Percentiles rank a stretch among this genome's conserved stretches.
Conservation (phyloP, 495 filamentous ascomycete species). For the Neurospora sp. region DNA sequence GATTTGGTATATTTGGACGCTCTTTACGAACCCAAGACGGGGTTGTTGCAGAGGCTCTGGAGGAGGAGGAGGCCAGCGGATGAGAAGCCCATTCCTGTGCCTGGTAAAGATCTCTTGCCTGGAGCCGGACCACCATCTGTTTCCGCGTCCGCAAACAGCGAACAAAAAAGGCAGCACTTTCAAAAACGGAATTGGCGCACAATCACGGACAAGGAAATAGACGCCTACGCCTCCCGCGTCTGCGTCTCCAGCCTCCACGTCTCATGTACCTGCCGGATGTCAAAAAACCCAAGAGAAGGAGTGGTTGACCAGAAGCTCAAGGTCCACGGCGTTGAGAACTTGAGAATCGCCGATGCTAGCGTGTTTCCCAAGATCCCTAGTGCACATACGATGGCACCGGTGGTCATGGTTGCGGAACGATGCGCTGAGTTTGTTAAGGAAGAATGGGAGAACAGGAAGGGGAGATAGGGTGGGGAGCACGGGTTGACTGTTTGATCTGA, state of each 20-base stretch:
- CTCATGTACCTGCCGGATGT: conserved; percentile 8
- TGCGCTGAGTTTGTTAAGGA: conserved; percentile 40
- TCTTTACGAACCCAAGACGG: background rate
- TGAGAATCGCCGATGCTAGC: conserved; percentile 39
- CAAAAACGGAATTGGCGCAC: conserved; percentile 6
- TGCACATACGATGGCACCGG: conserved; percentile 34
- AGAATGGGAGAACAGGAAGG: conserved; percentile 7
- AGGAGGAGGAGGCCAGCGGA: background rate
- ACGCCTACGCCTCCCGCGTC: conserved; percentile 10
- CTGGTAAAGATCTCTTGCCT: background rate
- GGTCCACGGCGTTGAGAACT: conserved; percentile 33
- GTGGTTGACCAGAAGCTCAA: conserved; percentile 39
- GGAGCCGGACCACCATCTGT: background rate
- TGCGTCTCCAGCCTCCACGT: conserved; percentile 11
- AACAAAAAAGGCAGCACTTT: background rate
- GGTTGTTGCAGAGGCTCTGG: background rate
- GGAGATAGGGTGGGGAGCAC: background rate
- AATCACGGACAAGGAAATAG: conserved; percentile 18
- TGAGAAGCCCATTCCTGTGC: background rate
- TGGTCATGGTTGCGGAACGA: conserved; percentile 43
- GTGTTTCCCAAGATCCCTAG: conserved; percentile 38
- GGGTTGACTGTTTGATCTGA: background rate
- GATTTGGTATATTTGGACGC: conserved; percentile 7
- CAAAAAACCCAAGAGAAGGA: conserved; percentile 9
- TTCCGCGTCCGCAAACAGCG: background rate